Conservation (phyloP, 305 asterid genomes). For the Fraxinus sp. region DNA sequence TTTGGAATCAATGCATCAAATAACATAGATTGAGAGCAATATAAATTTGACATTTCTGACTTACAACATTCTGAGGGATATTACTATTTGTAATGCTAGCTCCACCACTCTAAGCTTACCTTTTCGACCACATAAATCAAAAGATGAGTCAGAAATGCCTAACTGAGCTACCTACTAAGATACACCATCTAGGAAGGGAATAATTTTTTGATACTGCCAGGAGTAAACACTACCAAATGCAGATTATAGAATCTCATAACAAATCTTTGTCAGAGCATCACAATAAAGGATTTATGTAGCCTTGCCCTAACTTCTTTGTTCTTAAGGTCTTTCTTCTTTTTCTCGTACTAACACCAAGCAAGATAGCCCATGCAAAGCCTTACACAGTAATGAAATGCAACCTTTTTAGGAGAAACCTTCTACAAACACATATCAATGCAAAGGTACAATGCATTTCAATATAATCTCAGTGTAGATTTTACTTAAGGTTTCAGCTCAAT, state of each 20-base stretch:
- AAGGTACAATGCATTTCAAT: neutral
- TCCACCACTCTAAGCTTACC: constrained; percentile 60
- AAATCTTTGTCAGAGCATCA: neutral
- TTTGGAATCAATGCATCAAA: no score
- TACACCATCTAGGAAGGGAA: neutral
- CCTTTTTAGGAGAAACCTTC: neutral
- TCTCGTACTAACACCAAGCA: neutral
- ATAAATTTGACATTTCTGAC: neutral
- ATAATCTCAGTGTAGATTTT: neutral
- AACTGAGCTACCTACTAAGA: neutral
- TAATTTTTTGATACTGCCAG: neutral
- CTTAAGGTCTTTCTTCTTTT: neutral
- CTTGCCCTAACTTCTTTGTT: neutral
- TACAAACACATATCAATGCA: neutral
- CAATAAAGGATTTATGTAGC: neutral
- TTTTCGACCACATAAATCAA: neutral
- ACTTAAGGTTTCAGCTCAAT: neutral
- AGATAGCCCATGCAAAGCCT: neutral
- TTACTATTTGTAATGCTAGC: constrained; percentile 91
- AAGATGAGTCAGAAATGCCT: neutral
- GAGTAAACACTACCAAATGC: neutral
- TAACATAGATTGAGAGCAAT: no score
- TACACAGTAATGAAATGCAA: neutral
- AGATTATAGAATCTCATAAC: neutral
- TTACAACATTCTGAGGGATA: constrained; percentile 52